Evolutionary conservation across 306 rosid genomes (phyloP).

Genomic region (Citrullus colocynthis): DNA sequence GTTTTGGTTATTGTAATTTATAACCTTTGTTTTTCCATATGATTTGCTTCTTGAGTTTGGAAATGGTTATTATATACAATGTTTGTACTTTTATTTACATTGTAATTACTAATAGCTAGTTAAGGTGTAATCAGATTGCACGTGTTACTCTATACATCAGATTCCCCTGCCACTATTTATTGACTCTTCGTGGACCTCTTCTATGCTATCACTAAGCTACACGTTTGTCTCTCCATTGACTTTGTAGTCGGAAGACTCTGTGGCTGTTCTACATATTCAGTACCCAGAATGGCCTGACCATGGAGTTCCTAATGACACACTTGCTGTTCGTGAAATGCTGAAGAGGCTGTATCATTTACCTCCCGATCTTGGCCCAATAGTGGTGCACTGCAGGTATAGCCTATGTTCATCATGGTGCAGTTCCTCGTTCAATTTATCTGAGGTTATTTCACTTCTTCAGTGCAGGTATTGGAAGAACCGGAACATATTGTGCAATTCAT

Average conservation of each 20-base stretch:
- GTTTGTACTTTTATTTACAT: no score
- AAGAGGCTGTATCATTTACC: slow-evolving; percentile 52
- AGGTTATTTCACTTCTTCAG: slow-evolving; percentile 40
- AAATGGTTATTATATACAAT: no score
- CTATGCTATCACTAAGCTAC: slow-evolving; percentile 12
- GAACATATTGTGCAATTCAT: slow-evolving; percentile 85
- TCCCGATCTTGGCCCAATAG: slow-evolving; percentile 64
- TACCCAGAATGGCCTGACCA: slow-evolving; percentile 96
- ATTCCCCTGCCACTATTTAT: no score
- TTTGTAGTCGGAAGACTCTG: slow-evolving; percentile 54
- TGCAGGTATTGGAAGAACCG: slow-evolving; percentile 99
- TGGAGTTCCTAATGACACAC: slow-evolving; percentile 75
- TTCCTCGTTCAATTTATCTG: slow-evolving; percentile 19
- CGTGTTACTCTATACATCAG: no score
- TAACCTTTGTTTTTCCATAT: no score
- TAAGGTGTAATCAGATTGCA: no score
- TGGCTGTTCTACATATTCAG: slow-evolving; percentile 73
- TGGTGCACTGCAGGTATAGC: slow-evolving; percentile 87
- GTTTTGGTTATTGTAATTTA: no score
- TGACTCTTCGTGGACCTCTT: not conserved
- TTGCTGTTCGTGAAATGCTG: slow-evolving; percentile 60
- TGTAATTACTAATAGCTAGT: no score
- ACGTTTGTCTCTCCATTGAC: slow-evolving; percentile 11
- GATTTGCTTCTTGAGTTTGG: no score
- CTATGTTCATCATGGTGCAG: slow-evolving; percentile 9